Conservation (phyloP, 73 alveolate species). For the Paramecium sonneborni region DNA sequence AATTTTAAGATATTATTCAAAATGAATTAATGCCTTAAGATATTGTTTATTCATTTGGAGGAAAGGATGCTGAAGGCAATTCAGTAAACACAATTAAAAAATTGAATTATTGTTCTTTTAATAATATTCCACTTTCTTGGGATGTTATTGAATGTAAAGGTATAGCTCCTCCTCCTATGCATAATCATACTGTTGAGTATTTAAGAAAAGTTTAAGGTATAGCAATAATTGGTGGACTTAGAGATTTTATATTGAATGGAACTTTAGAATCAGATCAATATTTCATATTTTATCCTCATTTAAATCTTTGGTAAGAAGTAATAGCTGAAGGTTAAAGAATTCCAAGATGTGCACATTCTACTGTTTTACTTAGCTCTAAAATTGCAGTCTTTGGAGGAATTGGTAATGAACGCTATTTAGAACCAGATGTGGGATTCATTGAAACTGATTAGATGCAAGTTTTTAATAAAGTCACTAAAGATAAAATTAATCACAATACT, state of each 20-base stretch:
- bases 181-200: background rate
- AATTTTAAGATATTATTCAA: background rate
- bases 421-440: conserved; percentile 35
- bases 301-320: conserved; percentile 27
- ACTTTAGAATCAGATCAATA: background rate
- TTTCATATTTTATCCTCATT: background rate
- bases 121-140: conserved; percentile 20
- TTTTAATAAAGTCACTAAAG: background rate
- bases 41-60: background rate
- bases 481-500: background rate
- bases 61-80: conserved; percentile 30
- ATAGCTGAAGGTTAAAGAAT: background rate
- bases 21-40: background rate
- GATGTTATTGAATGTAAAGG: background rate
- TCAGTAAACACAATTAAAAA: background rate
- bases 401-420: conserved; percentile 29
- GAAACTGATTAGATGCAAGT: background rate
- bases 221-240: conserved; percentile 16
- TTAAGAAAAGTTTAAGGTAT: conserved; percentile 4
- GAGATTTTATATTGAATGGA: conserved; percentile 3
- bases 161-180: background rate
- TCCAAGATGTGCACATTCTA: conserved; percentile 42
- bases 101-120: background rate
- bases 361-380: background rate
- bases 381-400: conserved; percentile 54